Evolutionary conservation across 2,329 filamentous ascomycete genomes (phyloP), one percentile per base, ranked within the genome.

Genomic region (Apiospora rasikravindrae): DNA sequence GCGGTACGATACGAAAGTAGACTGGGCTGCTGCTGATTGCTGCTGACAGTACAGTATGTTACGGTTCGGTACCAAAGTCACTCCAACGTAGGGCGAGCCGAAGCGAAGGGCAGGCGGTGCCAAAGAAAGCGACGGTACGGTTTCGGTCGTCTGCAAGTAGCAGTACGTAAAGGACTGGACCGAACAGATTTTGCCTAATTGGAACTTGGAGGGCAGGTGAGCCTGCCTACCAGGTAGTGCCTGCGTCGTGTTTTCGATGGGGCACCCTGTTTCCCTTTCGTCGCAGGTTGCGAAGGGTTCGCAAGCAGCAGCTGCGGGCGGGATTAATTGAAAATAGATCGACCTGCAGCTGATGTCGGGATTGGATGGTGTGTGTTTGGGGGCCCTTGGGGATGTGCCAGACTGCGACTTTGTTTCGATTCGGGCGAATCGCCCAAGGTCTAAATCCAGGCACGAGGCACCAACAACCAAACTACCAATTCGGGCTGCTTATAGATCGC

Each of bases 271-370:
- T 64, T 64, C 57, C 57, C 33, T 6, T n/a, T 64, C 24, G 57
- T 64, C 57, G 33, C 57, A 64, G 57, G 33, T 64, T 64, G 29
- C 29, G 53, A 61, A 61, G 26, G 16, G 53, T 61, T 37, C 19
- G 53, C 51, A 33, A 8, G 53, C 51, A 57, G 53, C 53, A 61
- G 37, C 33, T 40, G 57, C 57, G 33, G 57, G 57, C 11, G 57
- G 57, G 14, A 64, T 64, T 64, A 64, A 64, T 64, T 64, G 57
- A 64, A 64, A 64, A 64, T 64, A 64, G 57, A 64, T 64, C 57
- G 29, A 64, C 57, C 57, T 64, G 57, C 57, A 64, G 57, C 26
- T 61, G 8, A 51, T 51, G 47, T 51, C 24, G 33, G 51, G 51
- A 4, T 37, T 37, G 51, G 51, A 5, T 37, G 33, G 33, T 37